phyloP scores from a whole-genome alignment of 768 basidiomycete genomes.

The Tylopilus balloui region DNA sequence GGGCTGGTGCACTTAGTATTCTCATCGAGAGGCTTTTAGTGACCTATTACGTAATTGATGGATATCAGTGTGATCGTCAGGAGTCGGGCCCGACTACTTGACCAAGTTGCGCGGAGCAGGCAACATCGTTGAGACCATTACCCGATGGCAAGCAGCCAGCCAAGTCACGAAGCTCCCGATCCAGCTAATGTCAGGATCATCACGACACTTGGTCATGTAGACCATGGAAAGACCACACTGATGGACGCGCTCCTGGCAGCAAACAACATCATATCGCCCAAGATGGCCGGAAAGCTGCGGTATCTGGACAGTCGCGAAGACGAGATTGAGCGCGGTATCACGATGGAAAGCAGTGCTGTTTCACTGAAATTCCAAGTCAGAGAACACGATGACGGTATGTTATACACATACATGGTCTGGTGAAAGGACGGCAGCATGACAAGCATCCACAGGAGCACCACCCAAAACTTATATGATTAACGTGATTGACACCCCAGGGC shows the following conservation, averaged over 20 bases:
- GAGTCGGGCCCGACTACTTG: neutral
- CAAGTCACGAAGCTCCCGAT: conserved; percentile 21
- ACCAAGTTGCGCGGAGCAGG: neutral
- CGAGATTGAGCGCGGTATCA: conserved; percentile 96
- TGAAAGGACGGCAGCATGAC: conserved; percentile 26
- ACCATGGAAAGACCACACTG: conserved; percentile 94
- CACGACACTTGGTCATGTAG: conserved; percentile 85
- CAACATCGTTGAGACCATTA: conserved; percentile 1
- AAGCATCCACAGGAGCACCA: conserved; percentile 44
- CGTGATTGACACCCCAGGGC: conserved; percentile 98
- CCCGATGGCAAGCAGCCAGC: conserved; percentile 20
- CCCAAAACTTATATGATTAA: conserved; percentile 80
- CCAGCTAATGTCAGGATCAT: conserved; percentile 64
- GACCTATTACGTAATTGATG: conserved; percentile 3
- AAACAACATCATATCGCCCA: conserved; percentile 92
- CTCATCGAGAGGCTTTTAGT: too few species aligned
- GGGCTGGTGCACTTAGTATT: too few species aligned
- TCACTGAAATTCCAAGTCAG: conserved; percentile 83
- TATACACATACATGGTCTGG: conserved; percentile 13
- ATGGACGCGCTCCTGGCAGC: conserved; percentile 95
- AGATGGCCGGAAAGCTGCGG: conserved; percentile 94
- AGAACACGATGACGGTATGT: conserved; percentile 62
- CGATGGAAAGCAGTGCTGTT: conserved; percentile 97
- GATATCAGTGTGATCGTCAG: neutral
- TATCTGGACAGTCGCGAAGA: conserved; percentile 96